Percentiles rank a stretch among this genome's conserved stretches.
These are phyloP conservation scores for Ganoderma lingzhi DNA, from an alignment of 1,284 basidiomycete genomes.

Conservation along the genomic window DNA sequence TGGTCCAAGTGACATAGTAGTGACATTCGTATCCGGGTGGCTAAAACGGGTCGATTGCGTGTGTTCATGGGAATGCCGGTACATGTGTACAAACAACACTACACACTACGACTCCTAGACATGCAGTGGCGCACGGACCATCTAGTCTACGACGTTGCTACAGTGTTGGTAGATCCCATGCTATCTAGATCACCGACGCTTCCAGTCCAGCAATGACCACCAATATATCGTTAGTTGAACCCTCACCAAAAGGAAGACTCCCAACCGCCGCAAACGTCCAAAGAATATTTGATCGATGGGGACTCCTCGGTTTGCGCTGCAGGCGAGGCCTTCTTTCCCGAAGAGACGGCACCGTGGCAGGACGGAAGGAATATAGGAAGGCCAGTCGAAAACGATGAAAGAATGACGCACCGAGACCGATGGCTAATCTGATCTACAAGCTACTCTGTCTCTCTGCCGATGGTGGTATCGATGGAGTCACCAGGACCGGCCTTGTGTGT, in stretches of 20 bases:
- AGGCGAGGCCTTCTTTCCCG: background rate
- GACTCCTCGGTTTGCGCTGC: background rate
- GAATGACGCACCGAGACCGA: background rate
- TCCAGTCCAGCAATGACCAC: background rate
- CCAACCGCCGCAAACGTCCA: too few relatives aligned
- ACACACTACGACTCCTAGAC: background rate
- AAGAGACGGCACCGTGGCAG: background rate
- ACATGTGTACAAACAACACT: background rate
- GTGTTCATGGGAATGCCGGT: background rate
- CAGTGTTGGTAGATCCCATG: too few relatives aligned
- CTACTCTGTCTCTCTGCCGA: background rate
- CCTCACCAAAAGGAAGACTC: background rate
- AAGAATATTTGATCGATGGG: background rate
- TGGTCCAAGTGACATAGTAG: too few relatives aligned
- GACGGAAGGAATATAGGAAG: background rate
- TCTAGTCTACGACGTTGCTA: background rate
- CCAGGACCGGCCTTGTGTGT: too few relatives aligned
- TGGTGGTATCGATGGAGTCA: too few relatives aligned
- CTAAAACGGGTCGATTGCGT: background rate
- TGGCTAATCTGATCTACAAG: background rate
- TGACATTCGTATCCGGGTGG: background rate
- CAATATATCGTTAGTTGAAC: background rate
- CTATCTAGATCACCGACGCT: background rate
- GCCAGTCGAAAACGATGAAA: background rate
- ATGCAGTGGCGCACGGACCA: background rate